These are phyloP conservation scores for Cercophora samala DNA, from an alignment of 495 filamentous ascomycete genomes.

Conservation along the genomic window DNA sequence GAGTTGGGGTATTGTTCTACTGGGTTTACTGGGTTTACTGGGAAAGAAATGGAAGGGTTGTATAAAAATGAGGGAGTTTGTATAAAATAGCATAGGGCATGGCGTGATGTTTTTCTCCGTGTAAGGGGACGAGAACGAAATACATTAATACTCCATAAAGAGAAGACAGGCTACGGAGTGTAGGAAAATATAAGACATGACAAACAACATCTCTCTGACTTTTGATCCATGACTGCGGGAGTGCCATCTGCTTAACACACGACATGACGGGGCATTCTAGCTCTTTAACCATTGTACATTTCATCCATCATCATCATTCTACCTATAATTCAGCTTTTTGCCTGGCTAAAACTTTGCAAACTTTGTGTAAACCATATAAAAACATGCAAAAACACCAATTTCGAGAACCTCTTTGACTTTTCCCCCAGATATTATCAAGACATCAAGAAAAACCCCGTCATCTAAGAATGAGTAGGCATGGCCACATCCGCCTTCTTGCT, in stretches of 20 bases:
- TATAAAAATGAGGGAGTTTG: background rate
- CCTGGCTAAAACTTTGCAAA: background rate
- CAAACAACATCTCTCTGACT: background rate
- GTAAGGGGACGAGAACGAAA: background rate
- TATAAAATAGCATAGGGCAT: conserved; percentile 10
- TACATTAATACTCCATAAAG: conserved; percentile 6
- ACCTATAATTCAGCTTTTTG: background rate
- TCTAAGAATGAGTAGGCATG: conserved; percentile 78
- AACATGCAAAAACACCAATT: no score
- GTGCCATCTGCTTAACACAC: no score
- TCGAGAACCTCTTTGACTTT: no score
- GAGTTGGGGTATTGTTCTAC: background rate
- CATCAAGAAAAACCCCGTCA: background rate
- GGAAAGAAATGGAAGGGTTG: conserved; percentile 1
- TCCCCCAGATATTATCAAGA: background rate
- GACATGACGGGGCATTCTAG: no score
- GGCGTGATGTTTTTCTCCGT: conserved; percentile 10
- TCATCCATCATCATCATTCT: background rate
- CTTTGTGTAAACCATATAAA: no score
- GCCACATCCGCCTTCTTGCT: conserved; percentile 76
- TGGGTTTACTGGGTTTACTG: conserved; percentile 7
- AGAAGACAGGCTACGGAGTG: background rate
- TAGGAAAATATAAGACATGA: background rate
- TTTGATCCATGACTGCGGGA: no score
- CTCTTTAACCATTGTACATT: background rate